These are phyloP conservation scores for Boletus subluridellus DNA, from an alignment of 1,284 basidiomycete species.

Conservation along the genomic window DNA sequence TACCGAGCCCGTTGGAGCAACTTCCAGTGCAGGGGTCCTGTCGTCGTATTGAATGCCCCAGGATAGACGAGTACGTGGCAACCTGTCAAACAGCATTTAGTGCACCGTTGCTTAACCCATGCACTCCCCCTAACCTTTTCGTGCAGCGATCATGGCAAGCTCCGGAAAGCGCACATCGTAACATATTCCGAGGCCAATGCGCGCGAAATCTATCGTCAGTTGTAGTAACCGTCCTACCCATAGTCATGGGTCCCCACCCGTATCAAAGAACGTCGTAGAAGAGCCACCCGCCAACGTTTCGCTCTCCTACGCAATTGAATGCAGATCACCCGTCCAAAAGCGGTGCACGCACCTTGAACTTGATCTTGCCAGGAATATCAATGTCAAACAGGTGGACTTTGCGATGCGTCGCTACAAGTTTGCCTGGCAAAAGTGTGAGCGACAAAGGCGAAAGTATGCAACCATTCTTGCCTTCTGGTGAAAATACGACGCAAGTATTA, in stretches of 20 bases:
- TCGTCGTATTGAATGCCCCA: slow-evolving; percentile 86
- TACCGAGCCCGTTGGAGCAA: slow-evolving; percentile 84
- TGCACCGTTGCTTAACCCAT: background rate
- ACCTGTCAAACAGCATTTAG: slow-evolving; percentile 44
- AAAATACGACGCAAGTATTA: slow-evolving; percentile 91
- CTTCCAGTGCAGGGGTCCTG: slow-evolving; percentile 96
- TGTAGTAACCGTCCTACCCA: background rate
- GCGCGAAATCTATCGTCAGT: slow-evolving; percentile 66
- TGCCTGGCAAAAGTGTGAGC: slow-evolving; percentile 47
- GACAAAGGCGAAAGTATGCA: background rate
- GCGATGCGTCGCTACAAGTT: slow-evolving; percentile 84
- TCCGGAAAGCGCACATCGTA: slow-evolving; percentile 95
- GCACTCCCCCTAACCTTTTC: slow-evolving; percentile 56
- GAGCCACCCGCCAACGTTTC: slow-evolving; percentile 85
- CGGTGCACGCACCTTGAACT: slow-evolving; percentile 75
- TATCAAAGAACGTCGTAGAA: slow-evolving; percentile 81
- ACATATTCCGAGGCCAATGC: slow-evolving; percentile 89
- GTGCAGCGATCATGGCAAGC: slow-evolving; percentile 86
- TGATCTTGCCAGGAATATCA: slow-evolving; percentile 95
- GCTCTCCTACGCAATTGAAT: slow-evolving; percentile 66
- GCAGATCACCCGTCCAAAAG: background rate
- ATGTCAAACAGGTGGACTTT: slow-evolving; percentile 99
- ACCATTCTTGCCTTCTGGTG: slow-evolving; percentile 65
- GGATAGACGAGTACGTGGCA: slow-evolving; percentile 92
- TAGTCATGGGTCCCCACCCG: slow-evolving; percentile 49